These are phyloP conservation scores for Fusarium sp. DNA, from an alignment of 2,329 filamentous ascomycete species.

Conservation along the genomic window DNA sequence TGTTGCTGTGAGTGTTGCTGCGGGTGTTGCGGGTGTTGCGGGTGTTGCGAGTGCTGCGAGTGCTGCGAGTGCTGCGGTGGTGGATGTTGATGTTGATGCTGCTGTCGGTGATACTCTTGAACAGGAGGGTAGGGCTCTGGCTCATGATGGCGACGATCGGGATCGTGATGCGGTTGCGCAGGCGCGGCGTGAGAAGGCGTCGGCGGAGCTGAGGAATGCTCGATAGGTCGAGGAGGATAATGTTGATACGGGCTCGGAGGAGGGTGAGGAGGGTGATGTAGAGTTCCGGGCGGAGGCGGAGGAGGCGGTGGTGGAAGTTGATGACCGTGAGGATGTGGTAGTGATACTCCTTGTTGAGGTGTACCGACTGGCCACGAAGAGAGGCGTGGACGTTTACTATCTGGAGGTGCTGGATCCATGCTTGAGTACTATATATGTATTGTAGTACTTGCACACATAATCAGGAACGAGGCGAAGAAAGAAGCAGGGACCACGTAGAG, in stretches of 20 bases:
- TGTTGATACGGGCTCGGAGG: constrained; percentile 55
- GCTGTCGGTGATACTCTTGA: constrained; percentile 61
- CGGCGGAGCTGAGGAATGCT: constrained; percentile 48
- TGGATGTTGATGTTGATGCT: constrained; percentile 36
- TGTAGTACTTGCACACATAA: constrained; percentile 51
- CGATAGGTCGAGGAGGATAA: constrained; percentile 50
- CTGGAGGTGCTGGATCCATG: constrained; percentile 71
- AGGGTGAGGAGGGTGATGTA: constrained; percentile 45
- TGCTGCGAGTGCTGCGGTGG: constrained; percentile 25
- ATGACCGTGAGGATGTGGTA: constrained; percentile 52
- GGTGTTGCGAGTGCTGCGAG: constrained; percentile 20
- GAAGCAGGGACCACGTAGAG: constrained; percentile 54
- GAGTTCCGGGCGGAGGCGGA: constrained; percentile 41
- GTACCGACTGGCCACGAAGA: constrained; percentile 60
- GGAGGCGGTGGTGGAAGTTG: constrained; percentile 48
- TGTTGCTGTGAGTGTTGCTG: constrained; percentile 32
- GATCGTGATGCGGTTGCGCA: constrained; percentile 52
- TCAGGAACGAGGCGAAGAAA: constrained; percentile 50
- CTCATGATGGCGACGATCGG: constrained; percentile 67
- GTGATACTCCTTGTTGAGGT: constrained; percentile 60
- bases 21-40: constrained; percentile 34
- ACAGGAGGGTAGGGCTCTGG: constrained; percentile 65
- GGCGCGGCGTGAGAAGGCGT: constrained; percentile 46
- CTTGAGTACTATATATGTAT: constrained; percentile 56
- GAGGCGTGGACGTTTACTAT: constrained; percentile 70